A percentile compares a stretch with the other conserved stretches of the same genome.
phyloP scores from a whole-genome alignment of 805 yeast species.

The Myxozyma neglecta region DNA sequence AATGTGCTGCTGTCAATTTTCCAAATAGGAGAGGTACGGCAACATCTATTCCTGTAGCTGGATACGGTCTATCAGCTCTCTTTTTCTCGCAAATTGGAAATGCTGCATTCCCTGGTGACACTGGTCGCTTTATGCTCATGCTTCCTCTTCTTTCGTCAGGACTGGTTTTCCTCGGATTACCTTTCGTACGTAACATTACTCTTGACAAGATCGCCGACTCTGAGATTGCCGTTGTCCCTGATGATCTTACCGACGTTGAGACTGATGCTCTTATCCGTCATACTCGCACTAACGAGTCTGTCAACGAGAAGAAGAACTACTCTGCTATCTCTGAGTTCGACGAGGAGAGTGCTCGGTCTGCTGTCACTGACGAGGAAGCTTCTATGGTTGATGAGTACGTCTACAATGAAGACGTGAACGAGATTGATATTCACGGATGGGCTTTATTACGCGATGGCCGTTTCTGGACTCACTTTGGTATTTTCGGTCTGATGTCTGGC shows the following conservation, averaged over 20 bases:
- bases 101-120: slow-evolving; percentile 56
- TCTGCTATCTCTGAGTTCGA: slow-evolving; percentile 25
- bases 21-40: slow-evolving; percentile 72
- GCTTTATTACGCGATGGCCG: slow-evolving; percentile 29
- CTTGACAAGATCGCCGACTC: slow-evolving; percentile 21
- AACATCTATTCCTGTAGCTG: slow-evolving; percentile 70
- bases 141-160: slow-evolving; percentile 31
- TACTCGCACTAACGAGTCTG: slow-evolving; percentile 7
- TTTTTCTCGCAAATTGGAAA: slow-evolving; percentile 60
- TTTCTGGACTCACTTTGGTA: slow-evolving; percentile 54
- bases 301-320: slow-evolving; percentile 11
- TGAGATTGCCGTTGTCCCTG: slow-evolving; percentile 20
- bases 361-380: slow-evolving; percentile 18
- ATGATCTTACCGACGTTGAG: slow-evolving; percentile 16
- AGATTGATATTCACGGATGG: slow-evolving; percentile 32
- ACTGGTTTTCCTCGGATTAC: slow-evolving; percentile 30
- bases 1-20: slow-evolving; percentile 69
- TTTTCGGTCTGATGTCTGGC: slow-evolving; percentile 61
- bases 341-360: slow-evolving; percentile 1
- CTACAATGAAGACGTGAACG: not conserved
- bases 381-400: slow-evolving; percentile 6
- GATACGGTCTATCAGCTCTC: slow-evolving; percentile 73
- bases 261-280: slow-evolving; percentile 28
- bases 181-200: slow-evolving; percentile 31
- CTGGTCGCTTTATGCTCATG: slow-evolving; percentile 48